Conservation (phyloP, 2,329 filamentous ascomycete genomes). For the Sphaerulina musiva region DNA sequence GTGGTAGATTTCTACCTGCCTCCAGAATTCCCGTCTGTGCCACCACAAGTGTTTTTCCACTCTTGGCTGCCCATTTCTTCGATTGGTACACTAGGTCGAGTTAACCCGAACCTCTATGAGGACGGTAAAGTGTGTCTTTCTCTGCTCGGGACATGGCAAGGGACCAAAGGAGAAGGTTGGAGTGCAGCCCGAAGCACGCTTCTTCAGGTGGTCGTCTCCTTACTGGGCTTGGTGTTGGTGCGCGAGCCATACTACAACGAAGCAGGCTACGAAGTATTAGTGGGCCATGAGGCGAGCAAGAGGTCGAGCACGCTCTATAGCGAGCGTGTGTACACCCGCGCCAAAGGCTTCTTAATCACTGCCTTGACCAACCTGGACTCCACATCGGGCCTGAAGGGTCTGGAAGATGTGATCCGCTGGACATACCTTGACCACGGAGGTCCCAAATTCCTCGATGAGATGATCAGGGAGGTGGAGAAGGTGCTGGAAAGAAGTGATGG, state of each 20-base stretch:
- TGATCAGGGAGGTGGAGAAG: constrained; percentile 39
- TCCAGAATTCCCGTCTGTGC: constrained; percentile 45
- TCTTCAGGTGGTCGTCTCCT: constrained; percentile 41
- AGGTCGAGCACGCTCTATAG: constrained; percentile 28
- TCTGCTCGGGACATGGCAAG: constrained; percentile 55
- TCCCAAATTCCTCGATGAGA: constrained; percentile 39
- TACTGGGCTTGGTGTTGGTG: constrained; percentile 40
- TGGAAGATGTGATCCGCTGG: constrained; percentile 49
- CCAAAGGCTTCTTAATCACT: constrained; percentile 24
- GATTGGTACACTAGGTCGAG: constrained; percentile 27
- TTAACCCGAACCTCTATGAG: constrained; percentile 59
- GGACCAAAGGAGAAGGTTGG: constrained; percentile 51
- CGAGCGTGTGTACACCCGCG: constrained; percentile 26
- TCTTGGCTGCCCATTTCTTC: constrained; percentile 43
- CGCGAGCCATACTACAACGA: constrained; percentile 59
- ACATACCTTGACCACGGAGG: constrained; percentile 41
- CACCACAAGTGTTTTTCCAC: constrained; percentile 54
- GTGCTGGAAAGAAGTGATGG: constrained; percentile 38
- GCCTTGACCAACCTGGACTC: constrained; percentile 38
- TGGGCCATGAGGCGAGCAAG: constrained; percentile 25
- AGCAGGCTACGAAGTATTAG: constrained; percentile 52
- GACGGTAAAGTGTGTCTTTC: constrained; percentile 57
- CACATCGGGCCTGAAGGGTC: constrained; percentile 33
- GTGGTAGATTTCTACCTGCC: constrained; percentile 53
- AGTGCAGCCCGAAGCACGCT: constrained; percentile 48